These are phyloP conservation scores for Toxicodendron radicans DNA, from an alignment of 345 rosid species.

Conservation along the genomic window DNA sequence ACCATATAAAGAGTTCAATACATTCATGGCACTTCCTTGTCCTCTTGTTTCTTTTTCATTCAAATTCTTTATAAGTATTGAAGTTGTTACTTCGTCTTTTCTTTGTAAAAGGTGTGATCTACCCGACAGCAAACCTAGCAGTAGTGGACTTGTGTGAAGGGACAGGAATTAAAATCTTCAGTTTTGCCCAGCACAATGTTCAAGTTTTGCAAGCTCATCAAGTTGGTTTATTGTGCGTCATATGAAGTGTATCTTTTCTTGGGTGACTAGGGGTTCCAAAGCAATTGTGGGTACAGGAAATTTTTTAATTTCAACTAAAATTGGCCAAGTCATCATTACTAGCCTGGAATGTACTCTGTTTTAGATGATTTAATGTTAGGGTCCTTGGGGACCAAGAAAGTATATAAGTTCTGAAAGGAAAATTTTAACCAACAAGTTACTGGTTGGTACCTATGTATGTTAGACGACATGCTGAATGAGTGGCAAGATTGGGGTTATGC, in stretches of 20 bases:
- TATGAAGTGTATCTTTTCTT: conserved; percentile 26
- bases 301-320: conserved; percentile 19
- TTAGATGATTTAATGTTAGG: conserved; percentile 1
- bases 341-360: conserved; percentile 10
- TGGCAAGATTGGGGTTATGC: conserved; percentile 11
- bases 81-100: conserved; percentile 40
- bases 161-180: conserved; percentile 34
- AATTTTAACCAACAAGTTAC: conserved; percentile 1
- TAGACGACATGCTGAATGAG: conserved; percentile 10
- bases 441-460: conserved; percentile 3
- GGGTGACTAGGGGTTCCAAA: conserved; percentile 22
- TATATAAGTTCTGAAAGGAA: conserved; percentile 16
- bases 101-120: conserved; percentile 39
- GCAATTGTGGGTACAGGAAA: conserved; percentile 15
- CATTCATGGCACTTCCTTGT: conserved; percentile 10
- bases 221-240: conserved; percentile 30
- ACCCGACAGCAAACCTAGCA: conserved; percentile 35
- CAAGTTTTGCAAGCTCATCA: conserved; percentile 40
- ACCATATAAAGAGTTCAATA: conserved; percentile 4
- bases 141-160: conserved; percentile 42
- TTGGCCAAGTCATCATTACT: conserved; percentile 23
- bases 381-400: neutral
- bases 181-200: conserved; percentile 31
- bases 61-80: conserved; percentile 22
- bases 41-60: conserved; percentile 12